phyloP scores from a whole-genome alignment of 495 filamentous ascomycete genomes.

The Lasiosphaeria hispida region DNA sequence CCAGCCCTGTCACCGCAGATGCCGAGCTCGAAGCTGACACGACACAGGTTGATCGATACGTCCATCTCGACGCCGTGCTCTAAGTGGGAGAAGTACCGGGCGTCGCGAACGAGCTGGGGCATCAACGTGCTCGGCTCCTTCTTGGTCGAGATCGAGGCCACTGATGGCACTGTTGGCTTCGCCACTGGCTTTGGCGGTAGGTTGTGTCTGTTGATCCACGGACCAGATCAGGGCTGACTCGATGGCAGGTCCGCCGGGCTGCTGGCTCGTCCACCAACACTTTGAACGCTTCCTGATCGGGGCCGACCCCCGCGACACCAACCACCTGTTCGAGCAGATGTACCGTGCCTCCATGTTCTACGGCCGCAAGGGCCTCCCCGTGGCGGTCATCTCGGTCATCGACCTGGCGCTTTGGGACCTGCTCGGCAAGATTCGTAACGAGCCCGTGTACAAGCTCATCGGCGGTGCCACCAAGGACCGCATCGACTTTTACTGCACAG shows the following conservation, averaged over 20 bases:
- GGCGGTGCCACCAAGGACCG: slow-evolving; percentile 78
- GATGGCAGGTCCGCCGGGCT: slow-evolving; percentile 68
- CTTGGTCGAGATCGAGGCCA: slow-evolving; percentile 86
- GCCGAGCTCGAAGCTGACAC: not conserved
- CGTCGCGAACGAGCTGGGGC: slow-evolving; percentile 86
- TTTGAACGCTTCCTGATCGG: slow-evolving; percentile 89
- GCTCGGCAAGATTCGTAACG: slow-evolving; percentile 80
- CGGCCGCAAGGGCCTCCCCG: slow-evolving; percentile 83
- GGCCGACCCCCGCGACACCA: slow-evolving; percentile 82
- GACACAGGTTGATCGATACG: slow-evolving; percentile 72
- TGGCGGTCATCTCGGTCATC: slow-evolving; percentile 90
- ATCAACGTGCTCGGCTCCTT: slow-evolving; percentile 95
- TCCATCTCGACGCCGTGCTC: slow-evolving; percentile 92
- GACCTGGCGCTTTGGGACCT: slow-evolving; percentile 92
- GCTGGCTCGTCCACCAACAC: slow-evolving; percentile 88
- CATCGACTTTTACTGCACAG: slow-evolving; percentile 91
- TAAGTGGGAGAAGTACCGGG: slow-evolving; percentile 79
- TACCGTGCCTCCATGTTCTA: slow-evolving; percentile 95
- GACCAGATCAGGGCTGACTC: slow-evolving; percentile 3
- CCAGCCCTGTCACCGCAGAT: not conserved
- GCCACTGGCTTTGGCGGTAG: slow-evolving; percentile 86
- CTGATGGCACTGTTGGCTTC: slow-evolving; percentile 85
- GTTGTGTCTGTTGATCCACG: slow-evolving; percentile 3
- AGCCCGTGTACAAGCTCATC: slow-evolving; percentile 93
- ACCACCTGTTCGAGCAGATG: slow-evolving; percentile 91